phyloP scores from a whole-genome alignment of 2,329 filamentous ascomycete species.

The Microcyclospora pomicola region DNA sequence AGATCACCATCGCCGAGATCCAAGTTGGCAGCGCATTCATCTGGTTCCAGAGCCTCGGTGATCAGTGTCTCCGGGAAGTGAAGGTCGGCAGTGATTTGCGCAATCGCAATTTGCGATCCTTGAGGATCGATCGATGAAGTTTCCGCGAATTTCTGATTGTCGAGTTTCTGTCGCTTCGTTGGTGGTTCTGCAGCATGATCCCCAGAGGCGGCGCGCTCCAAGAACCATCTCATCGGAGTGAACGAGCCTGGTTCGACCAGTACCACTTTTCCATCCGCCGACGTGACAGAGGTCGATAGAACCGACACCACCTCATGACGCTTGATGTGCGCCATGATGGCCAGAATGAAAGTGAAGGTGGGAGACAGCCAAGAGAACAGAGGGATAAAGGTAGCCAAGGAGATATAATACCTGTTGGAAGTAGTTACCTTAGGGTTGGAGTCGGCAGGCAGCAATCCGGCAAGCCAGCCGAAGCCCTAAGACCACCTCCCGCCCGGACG shows the following conservation, averaged over 20 bases:
- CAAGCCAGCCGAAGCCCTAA: background rate
- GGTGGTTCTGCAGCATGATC: slow-evolving; percentile 9
- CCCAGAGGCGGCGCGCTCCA: slow-evolving; percentile 11
- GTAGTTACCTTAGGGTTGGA: too few species aligned
- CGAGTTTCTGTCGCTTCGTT: slow-evolving; percentile 13
- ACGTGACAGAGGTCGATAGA: slow-evolving; percentile 14
- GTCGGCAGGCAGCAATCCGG: background rate
- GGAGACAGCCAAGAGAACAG: background rate
- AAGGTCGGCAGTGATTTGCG: slow-evolving; percentile 16
- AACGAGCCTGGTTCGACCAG: slow-evolving; percentile 21
- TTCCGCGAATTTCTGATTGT: slow-evolving; percentile 1
- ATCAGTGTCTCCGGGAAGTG: slow-evolving; percentile 13
- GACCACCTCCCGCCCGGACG: too few species aligned
- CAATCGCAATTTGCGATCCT: slow-evolving; percentile 10
- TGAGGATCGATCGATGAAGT: background rate
- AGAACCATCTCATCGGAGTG: slow-evolving; percentile 18
- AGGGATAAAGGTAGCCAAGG: background rate
- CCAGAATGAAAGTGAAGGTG: background rate
- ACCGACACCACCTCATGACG: slow-evolving; percentile 14
- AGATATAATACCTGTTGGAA: background rate
- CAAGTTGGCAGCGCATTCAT: slow-evolving; percentile 9
- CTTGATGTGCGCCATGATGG: slow-evolving; percentile 4
- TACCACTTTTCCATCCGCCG: slow-evolving; percentile 13
- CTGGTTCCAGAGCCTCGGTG: slow-evolving; percentile 1
- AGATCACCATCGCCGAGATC: slow-evolving; percentile 9